A percentile compares a stretch with the other conserved stretches of the same genome.
Evolutionary conservation across 805 yeast genomes (phyloP).

Genomic region (Metschnikowia noctiluminum): DNA sequence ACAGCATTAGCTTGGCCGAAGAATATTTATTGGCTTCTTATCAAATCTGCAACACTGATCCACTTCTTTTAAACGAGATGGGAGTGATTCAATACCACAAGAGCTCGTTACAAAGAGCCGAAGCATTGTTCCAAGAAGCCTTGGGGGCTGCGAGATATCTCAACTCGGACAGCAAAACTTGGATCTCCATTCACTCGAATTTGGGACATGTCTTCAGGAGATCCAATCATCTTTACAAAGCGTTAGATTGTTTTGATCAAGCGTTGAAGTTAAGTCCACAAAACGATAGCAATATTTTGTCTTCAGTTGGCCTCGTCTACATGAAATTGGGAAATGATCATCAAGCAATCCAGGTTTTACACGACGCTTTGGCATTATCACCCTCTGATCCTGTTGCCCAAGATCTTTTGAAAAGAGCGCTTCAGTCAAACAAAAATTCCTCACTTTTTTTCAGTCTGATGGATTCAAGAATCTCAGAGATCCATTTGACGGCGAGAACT

Average conservation of each 20-base stretch:
- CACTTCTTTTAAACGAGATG: conserved; percentile 82
- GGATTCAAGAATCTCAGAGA: conserved; percentile 12
- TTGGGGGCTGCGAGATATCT: conserved; percentile 62
- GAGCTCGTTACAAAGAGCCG: conserved; percentile 64
- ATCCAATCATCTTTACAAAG: conserved; percentile 55
- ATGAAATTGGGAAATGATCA: conserved; percentile 61
- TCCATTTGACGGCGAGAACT: conserved; percentile 1
- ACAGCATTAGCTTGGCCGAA: conserved; percentile 75
- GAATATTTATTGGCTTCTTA: conserved; percentile 78
- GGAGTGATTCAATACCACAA: conserved; percentile 90
- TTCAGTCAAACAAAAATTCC: conserved; percentile 49
- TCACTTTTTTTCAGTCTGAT: conserved; percentile 12
- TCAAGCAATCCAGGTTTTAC: conserved; percentile 73
- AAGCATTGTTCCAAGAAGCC: conserved; percentile 67
- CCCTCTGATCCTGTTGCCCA: conserved; percentile 83
- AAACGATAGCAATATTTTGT: conserved; percentile 65
- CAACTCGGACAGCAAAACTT: conserved; percentile 76
- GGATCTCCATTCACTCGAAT: conserved; percentile 82
- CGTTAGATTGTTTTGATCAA: conserved; percentile 71
- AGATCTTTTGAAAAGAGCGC: conserved; percentile 76
- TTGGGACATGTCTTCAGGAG: conserved; percentile 85
- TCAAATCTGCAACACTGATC: conserved; percentile 79
- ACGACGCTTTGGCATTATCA: conserved; percentile 72
- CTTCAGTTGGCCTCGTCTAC: conserved; percentile 83
- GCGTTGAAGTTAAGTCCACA: conserved; percentile 67